Evolutionary conservation across 768 basidiomycete species (phyloP).

Genomic region (Flagelloscypha sp.): DNA sequence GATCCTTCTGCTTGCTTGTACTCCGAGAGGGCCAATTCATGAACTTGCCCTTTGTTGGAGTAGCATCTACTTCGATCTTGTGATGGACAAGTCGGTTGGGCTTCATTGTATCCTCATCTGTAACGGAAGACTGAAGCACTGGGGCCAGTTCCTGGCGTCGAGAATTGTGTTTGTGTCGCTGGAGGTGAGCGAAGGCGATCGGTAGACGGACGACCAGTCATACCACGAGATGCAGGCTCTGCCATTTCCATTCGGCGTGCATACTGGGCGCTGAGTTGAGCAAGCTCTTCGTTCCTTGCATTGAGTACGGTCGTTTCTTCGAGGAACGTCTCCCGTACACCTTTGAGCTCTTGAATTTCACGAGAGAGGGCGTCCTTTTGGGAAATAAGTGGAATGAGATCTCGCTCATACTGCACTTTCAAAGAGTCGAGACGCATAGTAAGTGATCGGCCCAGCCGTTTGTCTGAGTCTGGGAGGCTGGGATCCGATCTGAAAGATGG

Average conservation of each 20-base stretch:
- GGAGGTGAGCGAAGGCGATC: not conserved
- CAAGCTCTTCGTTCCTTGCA: slow-evolving; percentile 87
- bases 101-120: slow-evolving; percentile 25
- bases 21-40: slow-evolving; percentile 64
- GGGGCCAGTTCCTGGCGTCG: slow-evolving; percentile 7
- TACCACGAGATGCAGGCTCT: not conserved
- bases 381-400: slow-evolving; percentile 75
- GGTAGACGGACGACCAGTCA: not conserved
- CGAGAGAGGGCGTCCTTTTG: slow-evolving; percentile 72
- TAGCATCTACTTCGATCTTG: slow-evolving; percentile 16
- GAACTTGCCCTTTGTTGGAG: slow-evolving; percentile 38
- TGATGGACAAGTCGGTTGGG: slow-evolving; percentile 8
- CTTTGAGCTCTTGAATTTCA: slow-evolving; percentile 82
- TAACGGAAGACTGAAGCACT: slow-evolving; percentile 5
- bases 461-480: slow-evolving; percentile 32
- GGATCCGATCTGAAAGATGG: too few relatives aligned
- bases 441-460: slow-evolving; percentile 61
- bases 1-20: slow-evolving; percentile 42
- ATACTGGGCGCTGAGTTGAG: slow-evolving; percentile 79
- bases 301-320: slow-evolving; percentile 91
- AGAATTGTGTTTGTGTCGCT: slow-evolving; percentile 1
- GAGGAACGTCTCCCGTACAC: slow-evolving; percentile 75
- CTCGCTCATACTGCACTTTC: slow-evolving; percentile 80
- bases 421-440: slow-evolving; percentile 81
- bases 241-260: slow-evolving; percentile 64